Conservation (phyloP, 1,139 yeast species). For the Kurtzmaniella natalensis region DNA sequence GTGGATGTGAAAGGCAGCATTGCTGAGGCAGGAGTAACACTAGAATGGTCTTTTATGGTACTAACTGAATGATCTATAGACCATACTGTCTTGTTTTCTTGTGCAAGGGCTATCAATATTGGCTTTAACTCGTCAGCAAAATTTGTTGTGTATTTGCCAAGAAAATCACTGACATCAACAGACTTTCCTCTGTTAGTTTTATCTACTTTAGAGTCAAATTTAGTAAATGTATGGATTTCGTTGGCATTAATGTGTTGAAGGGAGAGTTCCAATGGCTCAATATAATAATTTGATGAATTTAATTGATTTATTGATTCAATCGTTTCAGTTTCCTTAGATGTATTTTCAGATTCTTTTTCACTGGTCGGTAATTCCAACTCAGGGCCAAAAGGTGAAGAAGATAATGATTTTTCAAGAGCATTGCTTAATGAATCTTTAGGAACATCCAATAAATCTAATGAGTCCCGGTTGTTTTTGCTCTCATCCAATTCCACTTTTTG, state of each 20-base stretch:
- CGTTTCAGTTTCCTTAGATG: slow-evolving; percentile 8
- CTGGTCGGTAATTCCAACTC: slow-evolving; percentile 3
- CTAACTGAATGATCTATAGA: slow-evolving; percentile 6
- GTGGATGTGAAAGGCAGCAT: slow-evolving; percentile 11
- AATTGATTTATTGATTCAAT: slow-evolving; percentile 7
- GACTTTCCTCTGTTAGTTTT: neutral
- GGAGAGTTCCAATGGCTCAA: slow-evolving; percentile 11
- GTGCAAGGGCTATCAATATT: slow-evolving; percentile 3
- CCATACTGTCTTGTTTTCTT: slow-evolving; percentile 9
- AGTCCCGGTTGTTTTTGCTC: no score
- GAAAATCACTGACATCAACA: neutral
- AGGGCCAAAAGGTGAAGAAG: slow-evolving; percentile 17
- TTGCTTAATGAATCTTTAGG: no score
- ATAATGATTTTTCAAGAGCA: slow-evolving; percentile 8
- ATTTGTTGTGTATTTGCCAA: neutral
- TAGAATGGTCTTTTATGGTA: slow-evolving; percentile 2
- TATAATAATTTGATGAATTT: neutral
- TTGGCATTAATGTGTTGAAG: slow-evolving; percentile 16
- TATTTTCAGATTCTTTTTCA: neutral
- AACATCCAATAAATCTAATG: slow-evolving; percentile 22
- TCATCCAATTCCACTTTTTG: neutral
- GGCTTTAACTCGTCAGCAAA: slow-evolving; percentile 5
- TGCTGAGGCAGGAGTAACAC: slow-evolving; percentile 8
- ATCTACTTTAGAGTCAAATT: neutral
- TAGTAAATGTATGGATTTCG: slow-evolving; percentile 13